These are phyloP conservation scores for Leishmania mexicana DNA, from an alignment of 208 protist genomes.

Conservation along the genomic window DNA sequence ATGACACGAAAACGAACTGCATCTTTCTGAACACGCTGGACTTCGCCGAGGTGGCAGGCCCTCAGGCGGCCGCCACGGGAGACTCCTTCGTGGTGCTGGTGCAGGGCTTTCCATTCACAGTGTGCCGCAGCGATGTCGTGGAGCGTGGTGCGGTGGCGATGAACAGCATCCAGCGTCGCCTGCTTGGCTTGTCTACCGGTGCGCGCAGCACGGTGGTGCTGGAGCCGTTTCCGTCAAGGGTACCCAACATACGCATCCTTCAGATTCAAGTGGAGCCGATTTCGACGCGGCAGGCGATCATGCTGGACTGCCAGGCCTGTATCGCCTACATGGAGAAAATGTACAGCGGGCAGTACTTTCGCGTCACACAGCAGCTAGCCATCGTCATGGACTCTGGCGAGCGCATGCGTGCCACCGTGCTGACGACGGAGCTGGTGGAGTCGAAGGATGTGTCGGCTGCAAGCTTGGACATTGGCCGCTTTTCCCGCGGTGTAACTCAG, in stretches of 20 bases:
- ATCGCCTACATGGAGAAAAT: slow-evolving; percentile 40
- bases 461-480: slow-evolving; percentile 38
- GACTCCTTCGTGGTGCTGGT: slow-evolving; percentile 42
- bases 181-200: slow-evolving; percentile 60
- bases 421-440: slow-evolving; percentile 28
- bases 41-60: slow-evolving; percentile 18
- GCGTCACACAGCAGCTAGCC: slow-evolving; percentile 58
- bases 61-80: slow-evolving; percentile 19
- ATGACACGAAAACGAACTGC: slow-evolving; percentile 67
- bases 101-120: slow-evolving; percentile 65
- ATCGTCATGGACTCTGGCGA: slow-evolving; percentile 56
- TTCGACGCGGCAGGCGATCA: slow-evolving; percentile 56
- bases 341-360: slow-evolving; percentile 72
- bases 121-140: slow-evolving; percentile 36
- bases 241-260: slow-evolving; percentile 43
- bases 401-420: slow-evolving; percentile 58
- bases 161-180: slow-evolving; percentile 82
- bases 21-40: slow-evolving; percentile 59
- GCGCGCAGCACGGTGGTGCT: slow-evolving; percentile 54
- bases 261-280: slow-evolving; percentile 60
- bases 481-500: slow-evolving; percentile 36
- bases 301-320: slow-evolving; percentile 69
- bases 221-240: slow-evolving; percentile 17
- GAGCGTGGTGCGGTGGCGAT: slow-evolving; percentile 53
- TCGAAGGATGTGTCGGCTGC: slow-evolving; percentile 11